Percentiles rank a stretch among this genome's conserved stretches.
phyloP scores from a whole-genome alignment of 2,329 filamentous ascomycete species.

The Bipolaris bicolor region DNA sequence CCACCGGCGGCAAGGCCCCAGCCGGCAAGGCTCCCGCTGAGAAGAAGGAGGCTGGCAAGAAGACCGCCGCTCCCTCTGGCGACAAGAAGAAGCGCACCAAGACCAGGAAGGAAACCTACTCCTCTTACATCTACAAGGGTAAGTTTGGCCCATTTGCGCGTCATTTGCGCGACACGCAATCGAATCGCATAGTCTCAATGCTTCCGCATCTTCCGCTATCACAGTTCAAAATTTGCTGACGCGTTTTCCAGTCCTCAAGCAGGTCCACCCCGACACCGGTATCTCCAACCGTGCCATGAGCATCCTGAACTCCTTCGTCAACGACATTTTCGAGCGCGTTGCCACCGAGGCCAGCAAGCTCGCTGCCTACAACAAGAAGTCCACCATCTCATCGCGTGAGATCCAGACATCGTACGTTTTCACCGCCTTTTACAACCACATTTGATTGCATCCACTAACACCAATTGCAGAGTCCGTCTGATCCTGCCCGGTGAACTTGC shows the following conservation, averaged over 20 bases:
- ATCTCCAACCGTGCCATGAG: conserved; percentile 99
- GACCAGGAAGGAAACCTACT: conserved; percentile 99
- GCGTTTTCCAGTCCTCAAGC: conserved; percentile 83
- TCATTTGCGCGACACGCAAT: conserved; percentile 9
- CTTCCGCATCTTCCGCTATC: neutral
- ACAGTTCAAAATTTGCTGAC: conserved; percentile 38
- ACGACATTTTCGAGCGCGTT: conserved; percentile 99
- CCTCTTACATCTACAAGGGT: conserved; percentile 99
- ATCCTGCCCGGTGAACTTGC: conserved; percentile 98
- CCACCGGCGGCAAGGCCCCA: conserved; percentile 88
- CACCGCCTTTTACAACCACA: no score
- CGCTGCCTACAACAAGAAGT: conserved; percentile 99
- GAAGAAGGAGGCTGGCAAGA: conserved; percentile 99
- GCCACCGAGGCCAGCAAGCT: conserved; percentile 99
- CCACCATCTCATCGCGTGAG: conserved; percentile 98
- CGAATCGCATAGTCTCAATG: neutral
- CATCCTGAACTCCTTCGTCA: conserved; percentile 99
- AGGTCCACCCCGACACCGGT: conserved; percentile 99
- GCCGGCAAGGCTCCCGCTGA: conserved; percentile 82
- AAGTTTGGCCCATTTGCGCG: conserved; percentile 47
- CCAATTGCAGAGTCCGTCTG: conserved; percentile 72
- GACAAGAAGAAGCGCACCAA: conserved; percentile 99
- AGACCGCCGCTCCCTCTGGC: conserved; percentile 87
- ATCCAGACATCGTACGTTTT: conserved; percentile 87
- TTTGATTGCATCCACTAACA: conserved; percentile 34